A percentile compares a stretch with the other conserved stretches of the same genome.
phyloP scores from a whole-genome alignment of 192 early-diverging fungal genomes.

The Globomyces pollinis-pini region DNA sequence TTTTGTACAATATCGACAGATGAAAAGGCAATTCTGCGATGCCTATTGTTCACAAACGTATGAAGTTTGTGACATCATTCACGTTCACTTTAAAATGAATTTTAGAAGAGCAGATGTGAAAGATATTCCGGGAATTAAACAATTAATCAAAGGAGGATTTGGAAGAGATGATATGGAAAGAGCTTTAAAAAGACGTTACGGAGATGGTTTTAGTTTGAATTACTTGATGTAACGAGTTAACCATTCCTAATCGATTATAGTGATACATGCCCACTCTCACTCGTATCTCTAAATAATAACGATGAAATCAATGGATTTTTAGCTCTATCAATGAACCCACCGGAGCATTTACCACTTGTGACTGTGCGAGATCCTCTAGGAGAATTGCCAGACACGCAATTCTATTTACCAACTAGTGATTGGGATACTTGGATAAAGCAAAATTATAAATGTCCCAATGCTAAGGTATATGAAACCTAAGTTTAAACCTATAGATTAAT shows the following conservation, averaged over 20 bases:
- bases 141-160: constrained; percentile 21
- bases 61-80: too few species aligned
- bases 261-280: constrained; percentile 8
- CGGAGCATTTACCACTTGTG: not conserved
- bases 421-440: not conserved
- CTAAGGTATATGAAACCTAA: constrained; percentile 11
- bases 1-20: too few species aligned
- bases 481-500: too few species aligned
- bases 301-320: constrained; percentile 7
- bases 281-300: constrained; percentile 1
- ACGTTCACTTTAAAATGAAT: not conserved
- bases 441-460: constrained; percentile 4
- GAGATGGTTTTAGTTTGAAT: constrained; percentile 23
- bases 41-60: too few species aligned
- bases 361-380: too few species aligned
- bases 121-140: constrained; percentile 23
- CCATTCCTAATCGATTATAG: too few species aligned
- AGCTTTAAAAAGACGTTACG: constrained; percentile 31
- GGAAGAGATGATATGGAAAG: constrained; percentile 22
- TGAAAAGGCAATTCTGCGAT: too few species aligned
- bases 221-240: constrained; percentile 23
- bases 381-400: constrained; percentile 11
- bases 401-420: too few species aligned
- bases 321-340: constrained; percentile 6
- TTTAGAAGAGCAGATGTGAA: constrained; percentile 24